These are phyloP conservation scores for Trypanosoma vivax DNA, from an alignment of 208 protist genomes.

Conservation along the genomic window DNA sequence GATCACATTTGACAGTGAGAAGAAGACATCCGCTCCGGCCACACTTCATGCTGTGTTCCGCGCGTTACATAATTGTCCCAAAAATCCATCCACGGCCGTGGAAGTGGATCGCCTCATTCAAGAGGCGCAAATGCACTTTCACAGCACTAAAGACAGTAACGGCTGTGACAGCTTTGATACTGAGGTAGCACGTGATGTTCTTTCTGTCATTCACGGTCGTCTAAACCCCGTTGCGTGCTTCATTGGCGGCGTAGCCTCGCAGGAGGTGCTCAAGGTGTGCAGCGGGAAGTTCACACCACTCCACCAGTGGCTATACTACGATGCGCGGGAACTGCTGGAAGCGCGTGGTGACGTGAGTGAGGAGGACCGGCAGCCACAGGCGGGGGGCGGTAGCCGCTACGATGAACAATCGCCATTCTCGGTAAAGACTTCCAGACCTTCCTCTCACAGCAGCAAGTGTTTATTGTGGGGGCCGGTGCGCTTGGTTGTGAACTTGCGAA, in stretches of 20 bases:
- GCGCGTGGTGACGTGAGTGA: slow-evolving; percentile 24
- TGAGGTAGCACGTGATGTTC: slow-evolving; percentile 24
- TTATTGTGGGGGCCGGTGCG: slow-evolving; percentile 97
- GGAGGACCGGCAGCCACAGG: slow-evolving; percentile 11
- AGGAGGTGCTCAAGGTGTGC: slow-evolving; percentile 95
- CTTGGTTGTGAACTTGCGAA: slow-evolving; percentile 99
- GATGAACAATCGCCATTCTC: slow-evolving; percentile 94
- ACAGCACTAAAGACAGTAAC: slow-evolving; percentile 23
- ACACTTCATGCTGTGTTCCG: slow-evolving; percentile 78
- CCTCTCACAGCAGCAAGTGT: slow-evolving; percentile 76
- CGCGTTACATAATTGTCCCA: slow-evolving; percentile 37
- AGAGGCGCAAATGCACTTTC: slow-evolving; percentile 22
- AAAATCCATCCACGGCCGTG: slow-evolving; percentile 11
- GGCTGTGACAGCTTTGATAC: slow-evolving; percentile 4
- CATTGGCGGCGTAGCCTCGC: slow-evolving; percentile 92
- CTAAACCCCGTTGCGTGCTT: slow-evolving; percentile 91
- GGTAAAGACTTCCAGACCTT: slow-evolving; percentile 87
- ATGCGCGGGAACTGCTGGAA: slow-evolving; percentile 88
- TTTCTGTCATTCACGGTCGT: slow-evolving; percentile 60
- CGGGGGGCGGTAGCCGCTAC: slow-evolving; percentile 70
- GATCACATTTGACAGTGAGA: slow-evolving; percentile 78
- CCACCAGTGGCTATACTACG: slow-evolving; percentile 96
- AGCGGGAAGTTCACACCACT: slow-evolving; percentile 96
- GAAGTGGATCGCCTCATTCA: slow-evolving; percentile 33
- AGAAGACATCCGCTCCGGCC: slow-evolving; percentile 53